phyloP scores from a whole-genome alignment of 305 asterid genomes.

The Fraxinus angustifolia region DNA sequence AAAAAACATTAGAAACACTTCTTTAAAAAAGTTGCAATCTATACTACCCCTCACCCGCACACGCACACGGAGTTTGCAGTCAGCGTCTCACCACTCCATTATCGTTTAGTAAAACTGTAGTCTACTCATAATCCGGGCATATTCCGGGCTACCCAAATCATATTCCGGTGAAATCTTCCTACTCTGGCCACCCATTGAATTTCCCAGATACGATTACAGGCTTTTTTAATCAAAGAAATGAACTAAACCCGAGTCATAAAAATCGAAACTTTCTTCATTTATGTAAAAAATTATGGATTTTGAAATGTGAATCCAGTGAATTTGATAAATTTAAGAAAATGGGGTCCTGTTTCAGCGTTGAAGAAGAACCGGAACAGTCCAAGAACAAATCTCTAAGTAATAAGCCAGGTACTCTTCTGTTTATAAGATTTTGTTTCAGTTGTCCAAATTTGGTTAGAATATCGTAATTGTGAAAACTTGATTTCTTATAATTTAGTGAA shows the following conservation, averaged over 20 bases:
- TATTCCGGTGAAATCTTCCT: conserved; percentile 23
- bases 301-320: conserved; percentile 26
- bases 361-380: conserved; percentile 35
- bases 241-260: neutral
- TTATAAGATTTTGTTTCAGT: conserved; percentile 11
- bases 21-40: neutral
- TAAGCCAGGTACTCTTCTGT: conserved; percentile 28
- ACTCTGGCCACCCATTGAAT: conserved; percentile 20
- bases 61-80: neutral
- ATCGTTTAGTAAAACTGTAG: neutral
- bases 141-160: conserved; percentile 24
- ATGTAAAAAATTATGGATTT: neutral
- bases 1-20: neutral
- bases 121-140: neutral
- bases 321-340: conserved; percentile 15
- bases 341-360: conserved; percentile 48
- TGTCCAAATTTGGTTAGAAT: conserved; percentile 8
- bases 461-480: neutral
- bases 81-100: neutral
- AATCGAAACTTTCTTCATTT: neutral
- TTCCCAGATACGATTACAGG: neutral
- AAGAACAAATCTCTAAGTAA: conserved; percentile 32
- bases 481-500: neutral
- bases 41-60: neutral
- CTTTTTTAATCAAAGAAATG: neutral